phyloP scores from a whole-genome alignment of 2,329 filamentous ascomycete species.

The Penicillium sp. region DNA sequence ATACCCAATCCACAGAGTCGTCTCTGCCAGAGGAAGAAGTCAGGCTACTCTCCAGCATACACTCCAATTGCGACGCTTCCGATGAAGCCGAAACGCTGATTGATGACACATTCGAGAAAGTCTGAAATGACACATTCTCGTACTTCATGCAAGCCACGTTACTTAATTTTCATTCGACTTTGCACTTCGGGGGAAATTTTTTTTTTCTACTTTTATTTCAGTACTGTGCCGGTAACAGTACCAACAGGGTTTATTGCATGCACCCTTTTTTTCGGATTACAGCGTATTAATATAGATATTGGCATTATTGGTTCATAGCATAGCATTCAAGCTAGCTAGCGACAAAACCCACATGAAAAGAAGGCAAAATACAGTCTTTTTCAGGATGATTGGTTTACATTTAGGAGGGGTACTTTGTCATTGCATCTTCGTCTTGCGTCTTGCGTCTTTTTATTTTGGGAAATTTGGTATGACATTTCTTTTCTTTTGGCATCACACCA shows the following conservation, averaged over 20 bases:
- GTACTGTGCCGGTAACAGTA: slow-evolving; percentile 12
- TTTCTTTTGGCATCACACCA: slow-evolving; percentile 1
- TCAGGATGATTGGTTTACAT: neutral
- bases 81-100: neutral
- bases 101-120: slow-evolving; percentile 5
- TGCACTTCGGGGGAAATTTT: neutral
- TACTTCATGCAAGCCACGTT: neutral
- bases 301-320: neutral
- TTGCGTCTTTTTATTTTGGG: neutral
- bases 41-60: slow-evolving; percentile 6
- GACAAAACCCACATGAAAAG: neutral
- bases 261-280: slow-evolving; percentile 1
- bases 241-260: neutral
- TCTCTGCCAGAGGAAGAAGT: slow-evolving; percentile 5
- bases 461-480: neutral
- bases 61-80: neutral
- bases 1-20: neutral
- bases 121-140: neutral
- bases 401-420: neutral
- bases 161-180: neutral
- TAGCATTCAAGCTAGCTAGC: neutral
- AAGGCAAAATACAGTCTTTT: neutral
- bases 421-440: neutral
- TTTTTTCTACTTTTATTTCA: neutral
- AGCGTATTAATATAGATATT: slow-evolving; percentile 5